Evolutionary conservation across 768 basidiomycete genomes (phyloP), one percentile per base, ranked within the genome.

Genomic region (Russula emetica): DNA sequence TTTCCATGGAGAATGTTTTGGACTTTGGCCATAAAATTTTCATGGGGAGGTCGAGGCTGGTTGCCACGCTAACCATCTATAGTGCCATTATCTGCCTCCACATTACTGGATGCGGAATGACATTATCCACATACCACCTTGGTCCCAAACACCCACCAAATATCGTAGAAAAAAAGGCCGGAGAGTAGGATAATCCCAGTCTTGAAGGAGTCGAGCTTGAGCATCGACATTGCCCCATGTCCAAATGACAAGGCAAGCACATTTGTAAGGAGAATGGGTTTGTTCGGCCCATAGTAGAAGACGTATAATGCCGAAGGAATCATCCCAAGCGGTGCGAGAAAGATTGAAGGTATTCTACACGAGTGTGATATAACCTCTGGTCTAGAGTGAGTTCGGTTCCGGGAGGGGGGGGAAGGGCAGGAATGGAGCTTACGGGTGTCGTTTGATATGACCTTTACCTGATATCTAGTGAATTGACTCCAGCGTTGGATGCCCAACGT

Each of bases 11-110:
- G 68, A 86, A 79, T 1, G 55, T 60, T 24, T 84, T 64, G 1
- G 86, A 86, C 71, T 90, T 92, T 0, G 92, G 86, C 85, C 88
- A 93, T 42, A 95, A 78, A 36, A 98, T 80, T 76, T 97, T 98
- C 77, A 98, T 95, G 22, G 96, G 96, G 30, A 89, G 86, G 70
- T 98, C 93, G 38, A 98, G 82, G 45, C 80, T 84, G 24, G 88
- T 94, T 1, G 96, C 96, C 2, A 98, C 96, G 68, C 86, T 86
- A 26, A 96, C 86, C 95, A 98, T 98, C 90, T 93, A 69, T 11
- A 53, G 13, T 63, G n/a, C 18, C 34, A 36, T 45, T 24, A 51
- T 49, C 34, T 38, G 38, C 51, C 16, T n/a, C 30, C 6, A 63
- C 22, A 22, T 40, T 7, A 32, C 18, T 26, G 22, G 10, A 9